Evolutionary conservation across 768 basidiomycete genomes (phyloP).

Genomic region (Tylopilus sp.): DNA sequence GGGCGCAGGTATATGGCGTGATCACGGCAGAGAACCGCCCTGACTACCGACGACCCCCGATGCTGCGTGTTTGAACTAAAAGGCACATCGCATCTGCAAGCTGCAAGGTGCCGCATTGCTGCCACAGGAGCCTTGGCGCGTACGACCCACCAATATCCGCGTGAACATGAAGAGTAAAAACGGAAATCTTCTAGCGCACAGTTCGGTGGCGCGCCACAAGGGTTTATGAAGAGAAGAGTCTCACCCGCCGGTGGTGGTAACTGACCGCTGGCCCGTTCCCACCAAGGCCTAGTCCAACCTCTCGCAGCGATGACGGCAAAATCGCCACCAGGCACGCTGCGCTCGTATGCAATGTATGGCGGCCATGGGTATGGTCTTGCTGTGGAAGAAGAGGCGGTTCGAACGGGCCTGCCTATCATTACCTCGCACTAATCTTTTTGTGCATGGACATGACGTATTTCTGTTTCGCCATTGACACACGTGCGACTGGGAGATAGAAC

Average conservation of each 20-base stretch:
- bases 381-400: background rate
- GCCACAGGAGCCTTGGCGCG: background rate
- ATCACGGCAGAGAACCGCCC: background rate
- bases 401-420: background rate
- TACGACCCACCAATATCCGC: too few relatives aligned
- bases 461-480: background rate
- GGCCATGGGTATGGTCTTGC: background rate
- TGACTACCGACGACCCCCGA: background rate
- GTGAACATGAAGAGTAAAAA: background rate
- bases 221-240: background rate
- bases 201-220: background rate
- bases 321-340: background rate
- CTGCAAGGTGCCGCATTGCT: slow-evolving; percentile 7
- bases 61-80: background rate
- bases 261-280: background rate
- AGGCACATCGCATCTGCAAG: background rate
- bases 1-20: too few relatives aligned
- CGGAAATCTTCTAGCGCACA: background rate
- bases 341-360: background rate
- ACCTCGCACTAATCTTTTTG: background rate
- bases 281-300: background rate
- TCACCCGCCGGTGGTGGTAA: background rate
- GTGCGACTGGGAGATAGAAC: background rate
- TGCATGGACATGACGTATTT: too few relatives aligned
- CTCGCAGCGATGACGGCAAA: background rate